Evolutionary conservation across 352 stramenopile genomes (phyloP).

Genomic region (Phytopythium montanum): DNA sequence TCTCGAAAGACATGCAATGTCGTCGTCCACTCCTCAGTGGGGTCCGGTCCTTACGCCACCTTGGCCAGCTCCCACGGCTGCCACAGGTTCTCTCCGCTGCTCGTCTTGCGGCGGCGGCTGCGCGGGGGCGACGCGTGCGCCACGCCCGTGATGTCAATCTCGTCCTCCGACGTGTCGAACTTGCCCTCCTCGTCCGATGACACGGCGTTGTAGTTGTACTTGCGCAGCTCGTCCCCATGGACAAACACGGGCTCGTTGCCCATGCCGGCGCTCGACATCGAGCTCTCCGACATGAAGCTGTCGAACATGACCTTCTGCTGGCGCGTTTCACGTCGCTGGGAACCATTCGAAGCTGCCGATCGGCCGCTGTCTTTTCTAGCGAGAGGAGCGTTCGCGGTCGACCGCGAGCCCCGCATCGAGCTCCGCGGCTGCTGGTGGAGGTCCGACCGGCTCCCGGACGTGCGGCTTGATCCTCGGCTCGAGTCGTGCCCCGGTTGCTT

Average conservation of each 20-base stretch:
- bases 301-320: constrained; percentile 17
- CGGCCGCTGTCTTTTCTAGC: constrained; percentile 6
- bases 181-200: constrained; percentile 41
- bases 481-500: constrained; percentile 8
- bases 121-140: constrained; percentile 30
- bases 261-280: constrained; percentile 18
- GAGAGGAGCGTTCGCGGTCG: constrained; percentile 11
- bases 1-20: neutral
- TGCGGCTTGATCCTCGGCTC: constrained; percentile 15
- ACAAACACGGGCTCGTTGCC: constrained; percentile 26
- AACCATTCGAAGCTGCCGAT: neutral
- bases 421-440: neutral
- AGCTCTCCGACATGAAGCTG: constrained; percentile 40
- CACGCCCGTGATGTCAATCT: constrained; percentile 70
- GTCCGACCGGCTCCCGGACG: constrained; percentile 14
- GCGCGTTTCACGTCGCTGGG: neutral
- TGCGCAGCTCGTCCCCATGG: constrained; percentile 26
- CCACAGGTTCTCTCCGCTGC: constrained; percentile 55
- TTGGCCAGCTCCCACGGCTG: constrained; percentile 72
- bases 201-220: constrained; percentile 26
- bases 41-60: constrained; percentile 25
- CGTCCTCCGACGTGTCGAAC: constrained; percentile 41
- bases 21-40: neutral
- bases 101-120: constrained; percentile 25
- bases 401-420: neutral